Evolutionary conservation across 768 basidiomycete genomes (phyloP).

Genomic region (Porphyrellus cyaneotinctus): DNA sequence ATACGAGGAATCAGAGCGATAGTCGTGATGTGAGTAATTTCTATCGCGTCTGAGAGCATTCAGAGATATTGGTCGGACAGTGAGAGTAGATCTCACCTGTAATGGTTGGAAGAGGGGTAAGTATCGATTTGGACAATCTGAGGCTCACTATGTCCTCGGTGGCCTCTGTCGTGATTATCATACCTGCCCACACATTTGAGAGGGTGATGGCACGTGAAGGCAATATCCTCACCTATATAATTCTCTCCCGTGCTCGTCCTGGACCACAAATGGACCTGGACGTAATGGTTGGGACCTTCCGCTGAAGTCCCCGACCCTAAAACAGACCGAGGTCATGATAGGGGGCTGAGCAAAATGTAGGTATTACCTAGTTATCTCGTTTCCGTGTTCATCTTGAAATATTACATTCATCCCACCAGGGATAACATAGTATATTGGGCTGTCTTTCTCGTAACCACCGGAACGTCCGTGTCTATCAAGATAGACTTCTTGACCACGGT

Average conservation of each 20-base stretch:
- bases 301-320: constrained; percentile 52
- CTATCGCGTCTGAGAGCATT: constrained; percentile 20
- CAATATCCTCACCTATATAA: constrained; percentile 45
- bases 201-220: background rate
- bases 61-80: constrained; percentile 6
- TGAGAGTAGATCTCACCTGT: constrained; percentile 16
- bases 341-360: background rate
- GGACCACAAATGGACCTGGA: constrained; percentile 48
- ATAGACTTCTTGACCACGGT: constrained; percentile 21
- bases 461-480: constrained; percentile 21
- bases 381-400: constrained; percentile 62
- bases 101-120: constrained; percentile 15
- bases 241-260: constrained; percentile 56
- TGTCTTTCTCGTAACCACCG: constrained; percentile 18
- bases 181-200: constrained; percentile 21
- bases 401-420: constrained; percentile 62
- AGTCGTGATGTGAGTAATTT: constrained; percentile 19
- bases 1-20: constrained; percentile 25
- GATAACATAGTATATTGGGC: constrained; percentile 55
- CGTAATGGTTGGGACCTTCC: constrained; percentile 25
- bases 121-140: constrained; percentile 24
- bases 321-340: background rate
- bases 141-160: constrained; percentile 24
- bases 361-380: constrained; percentile 57
- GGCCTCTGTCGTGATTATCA: constrained; percentile 22